Conservation (phyloP, 2,329 filamentous ascomycete species). For the Macrophomina pseudophaseolina region DNA sequence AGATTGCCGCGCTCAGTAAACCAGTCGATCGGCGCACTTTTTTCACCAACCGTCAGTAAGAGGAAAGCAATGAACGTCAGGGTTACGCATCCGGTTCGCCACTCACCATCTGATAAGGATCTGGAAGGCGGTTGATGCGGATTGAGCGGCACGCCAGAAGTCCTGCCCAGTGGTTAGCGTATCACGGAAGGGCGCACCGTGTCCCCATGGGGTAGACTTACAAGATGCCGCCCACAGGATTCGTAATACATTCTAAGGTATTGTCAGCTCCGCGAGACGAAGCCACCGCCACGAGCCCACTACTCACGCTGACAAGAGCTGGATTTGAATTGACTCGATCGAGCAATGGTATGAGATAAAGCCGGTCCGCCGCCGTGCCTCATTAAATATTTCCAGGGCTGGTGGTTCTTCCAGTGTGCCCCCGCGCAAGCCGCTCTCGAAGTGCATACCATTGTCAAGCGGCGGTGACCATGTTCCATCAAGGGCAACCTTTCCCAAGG, state of each 20-base stretch:
- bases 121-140: slow-evolving; percentile 63
- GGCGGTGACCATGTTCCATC: slow-evolving; percentile 55
- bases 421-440: slow-evolving; percentile 58
- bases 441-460: slow-evolving; percentile 48
- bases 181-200: not conserved
- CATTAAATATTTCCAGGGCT: slow-evolving; percentile 65
- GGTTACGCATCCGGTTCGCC: not conserved
- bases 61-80: slow-evolving; percentile 27
- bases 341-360: slow-evolving; percentile 61
- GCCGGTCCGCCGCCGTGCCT: slow-evolving; percentile 64
- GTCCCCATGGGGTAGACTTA: slow-evolving; percentile 37
- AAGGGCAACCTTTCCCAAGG: slow-evolving; percentile 64
- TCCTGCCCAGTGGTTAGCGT: slow-evolving; percentile 50
- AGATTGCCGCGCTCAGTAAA: slow-evolving; percentile 55
- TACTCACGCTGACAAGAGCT: slow-evolving; percentile 60
- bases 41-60: not conserved
- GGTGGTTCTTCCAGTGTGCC: slow-evolving; percentile 58
- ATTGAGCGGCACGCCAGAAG: slow-evolving; percentile 63
- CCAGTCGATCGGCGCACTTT: slow-evolving; percentile 49
- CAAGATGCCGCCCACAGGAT: slow-evolving; percentile 58
- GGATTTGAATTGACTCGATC: slow-evolving; percentile 65
- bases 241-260: slow-evolving; percentile 54
- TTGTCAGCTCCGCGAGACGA: not conserved
- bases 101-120: slow-evolving; percentile 60
- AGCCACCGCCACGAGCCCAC: not conserved